These are phyloP conservation scores for Hemileccinum rubropunctum DNA, from an alignment of 768 basidiomycete species.

Conservation along the genomic window DNA sequence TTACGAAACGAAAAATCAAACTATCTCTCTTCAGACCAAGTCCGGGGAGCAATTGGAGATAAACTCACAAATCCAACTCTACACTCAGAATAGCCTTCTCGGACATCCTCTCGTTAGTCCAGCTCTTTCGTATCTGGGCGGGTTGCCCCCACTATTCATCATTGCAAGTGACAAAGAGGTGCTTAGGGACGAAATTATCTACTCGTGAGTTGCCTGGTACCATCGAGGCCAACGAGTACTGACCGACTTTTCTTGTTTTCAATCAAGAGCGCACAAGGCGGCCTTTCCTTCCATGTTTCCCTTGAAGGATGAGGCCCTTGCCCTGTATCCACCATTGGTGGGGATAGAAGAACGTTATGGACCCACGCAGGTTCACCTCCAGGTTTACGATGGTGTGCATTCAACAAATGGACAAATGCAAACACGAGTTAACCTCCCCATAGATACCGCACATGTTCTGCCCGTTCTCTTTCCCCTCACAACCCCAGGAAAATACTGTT, in stretches of 20 bases:
- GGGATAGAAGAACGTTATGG: slow-evolving; percentile 50
- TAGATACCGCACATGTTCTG: slow-evolving; percentile 70
- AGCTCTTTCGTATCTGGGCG: slow-evolving; percentile 79
- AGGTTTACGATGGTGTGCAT: slow-evolving; percentile 79
- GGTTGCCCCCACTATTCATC: slow-evolving; percentile 82
- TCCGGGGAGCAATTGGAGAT: slow-evolving; percentile 55
- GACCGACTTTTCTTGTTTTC: neutral
- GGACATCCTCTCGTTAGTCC: slow-evolving; percentile 84
- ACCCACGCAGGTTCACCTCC: slow-evolving; percentile 86
- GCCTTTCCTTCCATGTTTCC: slow-evolving; percentile 75
- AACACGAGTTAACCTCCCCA: slow-evolving; percentile 2
- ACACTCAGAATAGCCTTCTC: slow-evolving; percentile 75
- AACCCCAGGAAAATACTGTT: slow-evolving; percentile 77
- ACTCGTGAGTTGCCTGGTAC: slow-evolving; percentile 50
- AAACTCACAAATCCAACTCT: slow-evolving; percentile 79
- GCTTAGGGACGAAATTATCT: slow-evolving; percentile 88
- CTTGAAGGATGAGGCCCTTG: slow-evolving; percentile 40
- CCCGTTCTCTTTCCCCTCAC: slow-evolving; percentile 76
- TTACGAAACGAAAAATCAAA: slow-evolving; percentile 39
- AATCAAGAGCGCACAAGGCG: slow-evolving; percentile 83
- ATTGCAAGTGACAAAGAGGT: slow-evolving; percentile 91
- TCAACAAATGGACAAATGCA: slow-evolving; percentile 20
- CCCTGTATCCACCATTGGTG: slow-evolving; percentile 54
- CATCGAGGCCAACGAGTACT: neutral
- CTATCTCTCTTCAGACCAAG: slow-evolving; percentile 41